Conservation (phyloP, 441 rosid species). For the Mallotus japonicus region DNA sequence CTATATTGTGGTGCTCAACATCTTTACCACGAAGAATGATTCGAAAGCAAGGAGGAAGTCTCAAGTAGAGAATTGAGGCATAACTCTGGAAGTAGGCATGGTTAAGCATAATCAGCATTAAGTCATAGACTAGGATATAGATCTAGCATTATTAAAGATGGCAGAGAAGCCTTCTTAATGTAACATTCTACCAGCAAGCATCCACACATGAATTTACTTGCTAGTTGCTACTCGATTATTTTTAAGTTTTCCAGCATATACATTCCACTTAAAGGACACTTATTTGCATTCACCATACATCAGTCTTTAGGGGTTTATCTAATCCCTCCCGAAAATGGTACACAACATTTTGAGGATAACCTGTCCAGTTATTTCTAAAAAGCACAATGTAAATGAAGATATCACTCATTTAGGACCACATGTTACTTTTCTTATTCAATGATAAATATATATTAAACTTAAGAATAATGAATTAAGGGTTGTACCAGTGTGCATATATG, state of each 20-base stretch:
- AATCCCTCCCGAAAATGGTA: background rate
- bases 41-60: constrained; percentile 78
- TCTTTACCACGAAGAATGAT: constrained; percentile 89
- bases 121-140: background rate
- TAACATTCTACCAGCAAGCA: background rate
- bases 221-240: background rate
- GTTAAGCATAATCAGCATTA: constrained; percentile 13
- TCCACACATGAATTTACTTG: background rate
- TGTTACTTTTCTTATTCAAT: too few species aligned
- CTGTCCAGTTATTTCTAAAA: background rate
- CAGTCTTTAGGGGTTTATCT: background rate
- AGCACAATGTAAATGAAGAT: background rate
- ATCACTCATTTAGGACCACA: too few species aligned
- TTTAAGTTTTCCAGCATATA: background rate
- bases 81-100: constrained; percentile 57
- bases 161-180: constrained; percentile 2
- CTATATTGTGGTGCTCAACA: constrained; percentile 87
- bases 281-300: background rate
- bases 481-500: background rate
- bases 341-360: background rate
- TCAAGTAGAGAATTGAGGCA: constrained; percentile 81
- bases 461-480: background rate
- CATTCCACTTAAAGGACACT: background rate
- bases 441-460: background rate
- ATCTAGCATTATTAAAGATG: constrained; percentile 2